phyloP scores from a whole-genome alignment of 257 asterid genomes.

The Apocynum venetum region DNA sequence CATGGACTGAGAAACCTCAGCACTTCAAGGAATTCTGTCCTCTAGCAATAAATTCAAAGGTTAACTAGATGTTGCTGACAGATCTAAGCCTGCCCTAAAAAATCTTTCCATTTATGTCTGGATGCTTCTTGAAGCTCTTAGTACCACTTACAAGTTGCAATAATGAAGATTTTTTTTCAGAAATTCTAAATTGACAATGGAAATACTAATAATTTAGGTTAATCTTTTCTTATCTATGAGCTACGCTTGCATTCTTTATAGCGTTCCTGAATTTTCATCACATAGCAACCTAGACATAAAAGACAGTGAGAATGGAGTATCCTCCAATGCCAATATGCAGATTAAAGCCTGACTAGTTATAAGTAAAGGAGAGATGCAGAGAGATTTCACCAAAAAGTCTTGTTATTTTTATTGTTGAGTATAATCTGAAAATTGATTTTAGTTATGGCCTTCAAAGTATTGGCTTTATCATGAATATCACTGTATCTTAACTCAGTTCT shows the following conservation, averaged over 20 bases:
- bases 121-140: not conserved
- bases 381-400: not conserved
- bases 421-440: not conserved
- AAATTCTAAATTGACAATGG: not conserved
- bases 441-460: not conserved
- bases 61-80: not conserved
- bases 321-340: not conserved
- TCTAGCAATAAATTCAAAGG: not conserved
- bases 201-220: not conserved
- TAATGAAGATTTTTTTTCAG: not conserved
- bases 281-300: not conserved
- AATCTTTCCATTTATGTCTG: not conserved
- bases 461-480: not conserved
- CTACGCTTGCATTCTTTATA: not conserved
- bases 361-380: not conserved
- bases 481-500: not conserved
- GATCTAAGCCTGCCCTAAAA: not conserved
- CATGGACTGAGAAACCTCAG: not conserved
- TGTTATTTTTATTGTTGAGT: too few species aligned
- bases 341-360: not conserved
- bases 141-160: not conserved
- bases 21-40: too few species aligned
- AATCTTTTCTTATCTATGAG: not conserved
- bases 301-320: not conserved
- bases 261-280: not conserved